Base-by-base conservation (phyloP, 352 stramenopile species). In the Phytophthora meadii region DNA sequence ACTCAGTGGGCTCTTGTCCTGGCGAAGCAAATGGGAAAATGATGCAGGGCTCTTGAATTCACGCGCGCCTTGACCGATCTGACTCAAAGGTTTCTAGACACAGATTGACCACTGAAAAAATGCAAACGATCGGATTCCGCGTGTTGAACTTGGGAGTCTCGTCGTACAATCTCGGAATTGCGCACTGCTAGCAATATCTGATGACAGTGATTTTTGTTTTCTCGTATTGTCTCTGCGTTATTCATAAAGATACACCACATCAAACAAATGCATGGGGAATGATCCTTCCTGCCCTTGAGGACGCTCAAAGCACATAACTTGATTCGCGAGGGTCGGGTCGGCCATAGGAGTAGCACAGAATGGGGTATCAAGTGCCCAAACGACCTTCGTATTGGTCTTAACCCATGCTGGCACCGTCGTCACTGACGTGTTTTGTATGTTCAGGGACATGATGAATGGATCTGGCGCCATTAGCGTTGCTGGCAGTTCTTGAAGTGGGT, bases 91-190 rank as follows among this genome's bases (percentile, higher is more conserved):
- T n/a, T 34, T 44, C 28, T 52, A 47, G 59, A 61, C 42, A 42
- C 19, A 60, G 58, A 54, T 67, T 51, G 27, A 72, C 28, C 54
- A 65, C 48, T 46, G 54, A 70, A 68, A 10, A n/a, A n/a, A 63
- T 22, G 40, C 27, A 60, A 60, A 60, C n/a, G 27, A 22, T 22
- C 22, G 22, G 22, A 22, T 22, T 22, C 27, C 27, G 7, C 5
- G 7, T 8, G 12, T 61, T 65, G 59, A 61, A 70, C 37, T 67
- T 62, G 45, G 25, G 24, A 9, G 40, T 19, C 40, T 57, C 59
- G 65, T 66, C 36, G 28, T 61, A 70, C 66, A 70, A 74, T 67
- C 54, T 52, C 24, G 36, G 55, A 54, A 69, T 72, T 45, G 51
- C 62, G 62, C 36, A 24, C 56, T 61, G 56, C 68, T 60, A 49